phyloP scores from a whole-genome alignment of 345 rosid species.

The Luvunga scandens region DNA sequence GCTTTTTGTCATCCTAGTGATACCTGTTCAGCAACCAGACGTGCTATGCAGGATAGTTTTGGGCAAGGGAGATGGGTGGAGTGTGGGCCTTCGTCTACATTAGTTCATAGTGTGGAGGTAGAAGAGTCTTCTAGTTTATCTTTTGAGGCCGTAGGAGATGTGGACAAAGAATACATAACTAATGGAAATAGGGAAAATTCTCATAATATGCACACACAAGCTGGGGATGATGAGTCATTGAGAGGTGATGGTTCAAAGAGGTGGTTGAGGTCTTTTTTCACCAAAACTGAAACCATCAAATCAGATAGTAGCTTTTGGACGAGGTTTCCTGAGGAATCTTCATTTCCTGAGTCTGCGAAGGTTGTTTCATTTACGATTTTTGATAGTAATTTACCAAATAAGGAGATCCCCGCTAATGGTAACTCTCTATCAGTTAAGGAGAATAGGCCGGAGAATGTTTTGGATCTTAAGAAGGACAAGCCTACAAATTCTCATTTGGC shows the following conservation, averaged over 20 bases:
- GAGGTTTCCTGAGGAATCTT: conserved; percentile 64
- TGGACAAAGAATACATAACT: conserved; percentile 15
- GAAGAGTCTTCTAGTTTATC: conserved; percentile 25
- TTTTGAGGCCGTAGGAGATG: conserved; percentile 31
- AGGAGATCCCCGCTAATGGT: conserved; percentile 35
- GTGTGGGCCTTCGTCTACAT: conserved; percentile 66
- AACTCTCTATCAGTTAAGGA: conserved; percentile 26
- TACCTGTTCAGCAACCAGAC: conserved; percentile 22
- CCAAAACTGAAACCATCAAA: conserved; percentile 54
- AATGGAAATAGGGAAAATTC: conserved; percentile 25
- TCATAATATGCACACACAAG: conserved; percentile 13
- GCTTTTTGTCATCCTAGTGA: conserved; percentile 57
- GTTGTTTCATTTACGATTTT: conserved; percentile 82
- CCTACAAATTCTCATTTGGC: conserved; percentile 24
- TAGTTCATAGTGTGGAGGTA: conserved; percentile 19
- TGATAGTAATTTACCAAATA: conserved; percentile 39
- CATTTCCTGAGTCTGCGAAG: conserved; percentile 69
- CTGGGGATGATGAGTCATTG: conserved; percentile 28
- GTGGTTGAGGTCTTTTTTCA: conserved; percentile 75
- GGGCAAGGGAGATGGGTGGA: conserved; percentile 81
- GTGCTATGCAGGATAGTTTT: conserved; percentile 38
- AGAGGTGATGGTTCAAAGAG: conserved; percentile 49
- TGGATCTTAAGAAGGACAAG: conserved; percentile 28
- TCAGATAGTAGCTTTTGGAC: conserved; percentile 59
- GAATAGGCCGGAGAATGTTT: conserved; percentile 24